A percentile compares a stretch with the other conserved stretches of the same genome.
phyloP scores from a whole-genome alignment of 768 basidiomycete species.

The Xerocomus brunneocitrinus region DNA sequence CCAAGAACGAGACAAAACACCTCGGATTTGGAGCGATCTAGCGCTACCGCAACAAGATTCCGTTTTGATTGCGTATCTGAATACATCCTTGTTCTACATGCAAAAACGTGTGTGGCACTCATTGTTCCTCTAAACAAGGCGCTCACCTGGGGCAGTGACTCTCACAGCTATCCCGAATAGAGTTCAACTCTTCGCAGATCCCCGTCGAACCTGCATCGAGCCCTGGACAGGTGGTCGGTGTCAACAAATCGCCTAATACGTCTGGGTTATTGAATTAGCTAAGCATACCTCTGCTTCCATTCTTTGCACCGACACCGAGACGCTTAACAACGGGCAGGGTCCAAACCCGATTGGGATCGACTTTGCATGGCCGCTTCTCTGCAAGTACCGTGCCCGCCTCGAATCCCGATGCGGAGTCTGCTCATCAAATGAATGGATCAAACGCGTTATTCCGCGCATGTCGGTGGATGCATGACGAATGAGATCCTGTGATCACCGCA shows the following conservation, averaged over 20 bases:
- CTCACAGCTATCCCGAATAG: conserved; percentile 11
- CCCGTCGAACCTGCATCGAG: conserved; percentile 23
- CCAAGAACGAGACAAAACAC: background rate
- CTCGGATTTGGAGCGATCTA: background rate
- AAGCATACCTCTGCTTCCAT: conserved; percentile 26
- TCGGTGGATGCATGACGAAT: conserved; percentile 12
- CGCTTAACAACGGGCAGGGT: conserved; percentile 17
- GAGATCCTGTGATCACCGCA: conserved; percentile 16
- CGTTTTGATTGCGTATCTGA: no score
- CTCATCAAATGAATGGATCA: conserved; percentile 18
- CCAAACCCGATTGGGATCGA: conserved; percentile 11
- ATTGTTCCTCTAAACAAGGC: conserved; percentile 12
- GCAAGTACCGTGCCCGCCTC: conserved; percentile 11
- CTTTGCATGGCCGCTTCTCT: conserved; percentile 19
- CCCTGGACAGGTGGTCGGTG: conserved; percentile 16
- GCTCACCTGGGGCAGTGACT: conserved; percentile 1
- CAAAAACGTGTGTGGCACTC: background rate
- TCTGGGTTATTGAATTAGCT: conserved; percentile 19
- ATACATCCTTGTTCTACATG: conserved; percentile 4
- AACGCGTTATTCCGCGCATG: conserved; percentile 17
- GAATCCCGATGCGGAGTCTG: conserved; percentile 19
- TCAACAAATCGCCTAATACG: conserved; percentile 6
- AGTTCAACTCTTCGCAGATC: conserved; percentile 11
- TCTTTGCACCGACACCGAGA: conserved; percentile 23
- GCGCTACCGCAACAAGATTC: no score